phyloP scores from a whole-genome alignment of 768 basidiomycete species.

The Boletus coccyginus region DNA sequence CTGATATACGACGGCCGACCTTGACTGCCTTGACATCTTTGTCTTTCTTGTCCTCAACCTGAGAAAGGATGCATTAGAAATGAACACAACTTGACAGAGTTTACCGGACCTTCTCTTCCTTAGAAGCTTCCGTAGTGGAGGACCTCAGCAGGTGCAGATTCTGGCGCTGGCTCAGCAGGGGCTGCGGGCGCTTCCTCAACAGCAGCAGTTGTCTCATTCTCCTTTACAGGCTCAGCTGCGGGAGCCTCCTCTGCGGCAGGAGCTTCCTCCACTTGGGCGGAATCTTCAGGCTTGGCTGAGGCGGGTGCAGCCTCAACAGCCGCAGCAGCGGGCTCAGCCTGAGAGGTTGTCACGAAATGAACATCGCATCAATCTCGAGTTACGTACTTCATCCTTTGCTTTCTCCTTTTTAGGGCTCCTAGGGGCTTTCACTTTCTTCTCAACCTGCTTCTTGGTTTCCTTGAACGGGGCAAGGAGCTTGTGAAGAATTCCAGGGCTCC shows the following conservation, averaged over 20 bases:
- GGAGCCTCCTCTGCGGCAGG: slow-evolving; percentile 29
- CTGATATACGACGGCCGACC: slow-evolving; percentile 79
- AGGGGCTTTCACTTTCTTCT: slow-evolving; percentile 58
- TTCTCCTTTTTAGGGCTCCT: slow-evolving; percentile 83
- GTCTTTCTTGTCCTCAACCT: slow-evolving; percentile 50
- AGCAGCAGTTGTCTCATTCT: slow-evolving; percentile 47
- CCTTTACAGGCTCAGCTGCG: slow-evolving; percentile 61
- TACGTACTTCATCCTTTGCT: slow-evolving; percentile 70
- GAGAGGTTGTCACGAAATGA: neutral
- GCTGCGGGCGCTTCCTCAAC: slow-evolving; percentile 27
- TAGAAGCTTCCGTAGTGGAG: slow-evolving; percentile 37
- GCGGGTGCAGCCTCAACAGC: slow-evolving; percentile 35
- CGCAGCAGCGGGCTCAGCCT: slow-evolving; percentile 35
- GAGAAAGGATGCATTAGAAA: slow-evolving; percentile 5
- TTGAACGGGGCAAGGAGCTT: slow-evolving; percentile 83
- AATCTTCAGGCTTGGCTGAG: slow-evolving; percentile 30
- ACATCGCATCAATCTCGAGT: neutral
- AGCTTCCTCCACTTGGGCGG: slow-evolving; percentile 44
- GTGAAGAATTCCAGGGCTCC: slow-evolving; percentile 73
- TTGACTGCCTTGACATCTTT: slow-evolving; percentile 53
- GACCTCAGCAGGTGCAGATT: slow-evolving; percentile 35
- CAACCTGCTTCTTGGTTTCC: slow-evolving; percentile 45
- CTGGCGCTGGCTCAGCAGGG: slow-evolving; percentile 25
- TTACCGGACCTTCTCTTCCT: slow-evolving; percentile 58
- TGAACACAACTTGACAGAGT: neutral